phyloP scores from a whole-genome alignment of 176 grass and related monocot species.

The Musa schizocarpa region DNA sequence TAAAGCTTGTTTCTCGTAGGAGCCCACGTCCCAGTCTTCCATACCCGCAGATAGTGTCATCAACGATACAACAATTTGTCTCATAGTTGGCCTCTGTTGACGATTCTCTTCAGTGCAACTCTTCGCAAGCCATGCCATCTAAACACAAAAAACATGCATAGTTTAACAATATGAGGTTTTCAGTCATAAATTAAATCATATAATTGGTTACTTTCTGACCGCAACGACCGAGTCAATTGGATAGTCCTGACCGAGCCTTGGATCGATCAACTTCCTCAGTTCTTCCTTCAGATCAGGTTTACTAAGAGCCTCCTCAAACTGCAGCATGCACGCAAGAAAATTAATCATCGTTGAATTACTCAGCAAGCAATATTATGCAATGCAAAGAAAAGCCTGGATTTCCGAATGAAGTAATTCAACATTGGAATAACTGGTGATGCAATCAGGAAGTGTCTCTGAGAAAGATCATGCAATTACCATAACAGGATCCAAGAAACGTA shows the following conservation, averaged over 20 bases:
- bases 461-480: not conserved
- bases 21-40: conserved; percentile 71
- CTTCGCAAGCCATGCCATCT: conserved; percentile 71
- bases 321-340: conserved; percentile 9
- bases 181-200: not conserved
- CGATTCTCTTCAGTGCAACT: conserved; percentile 72
- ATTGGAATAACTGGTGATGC: not conserved
- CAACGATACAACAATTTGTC: conserved; percentile 65
- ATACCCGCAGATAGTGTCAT: conserved; percentile 73
- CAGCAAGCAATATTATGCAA: too few species aligned
- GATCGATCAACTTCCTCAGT: conserved; percentile 48
- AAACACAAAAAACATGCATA: not conserved
- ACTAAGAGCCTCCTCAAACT: conserved; percentile 74
- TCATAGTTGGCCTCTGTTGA: conserved; percentile 60
- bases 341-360: not conserved
- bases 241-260: conserved; percentile 44
- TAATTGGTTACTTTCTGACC: conserved; percentile 24
- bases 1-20: conserved; percentile 47
- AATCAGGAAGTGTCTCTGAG: not conserved
- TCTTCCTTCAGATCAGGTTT: conserved; percentile 49
- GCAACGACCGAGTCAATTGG: conserved; percentile 52
- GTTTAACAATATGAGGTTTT: not conserved
- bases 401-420: not conserved
- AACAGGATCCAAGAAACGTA: not conserved
- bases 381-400: not conserved